Base-by-base conservation (phyloP, 2,329 filamentous ascomycete genomes). In the Monosporascus sp. region DNA sequence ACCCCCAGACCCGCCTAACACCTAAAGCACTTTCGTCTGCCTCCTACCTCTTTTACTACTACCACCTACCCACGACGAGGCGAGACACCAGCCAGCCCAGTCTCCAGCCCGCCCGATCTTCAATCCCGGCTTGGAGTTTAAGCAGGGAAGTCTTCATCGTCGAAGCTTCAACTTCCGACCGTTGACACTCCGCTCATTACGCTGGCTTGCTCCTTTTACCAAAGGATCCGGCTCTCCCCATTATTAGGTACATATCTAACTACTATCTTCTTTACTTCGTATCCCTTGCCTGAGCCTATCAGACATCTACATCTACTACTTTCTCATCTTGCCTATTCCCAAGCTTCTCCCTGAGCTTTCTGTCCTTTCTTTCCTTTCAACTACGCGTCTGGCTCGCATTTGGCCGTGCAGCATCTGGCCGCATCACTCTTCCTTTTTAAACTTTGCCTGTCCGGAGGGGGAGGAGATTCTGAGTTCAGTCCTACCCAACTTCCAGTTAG, bases 1-100 rank as follows among this genome's bases (percentile, higher is more conserved):
- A 37, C 56, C 58, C 52, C 58, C 56, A 18, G 52, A 54, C 52
- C 52, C 52, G 53, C 43, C 43, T 46, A 60, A 56, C 57, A 62
- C 57, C 57, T 60, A 5, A 31, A 2, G 11, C 9, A 31, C 27
- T 2, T 35, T 24, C 24, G 43, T 46, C 43, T 46, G 25, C 43
- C 43, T 46, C 24, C 15, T 46, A 46, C 24, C 43, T 1, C 25
- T 3, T 31, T 46, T 31, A n/a, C 20, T 31, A 25, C 22, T n/a
- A 17, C 25, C 8, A 3, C 11, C 15, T 17, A 46, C 43, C 22
- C 24, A 46, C 43, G 43, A 46, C 24, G 9, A 46, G 43, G 43
- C 43, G 43, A 46, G 43, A 46, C 43, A 31, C 43, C 43, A 27
- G 43, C 22, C 24, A 46, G 22, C 43, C 43, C 24, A 17, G 22